Conservation (phyloP, 768 basidiomycete species). For the Lentinula edodes region DNA sequence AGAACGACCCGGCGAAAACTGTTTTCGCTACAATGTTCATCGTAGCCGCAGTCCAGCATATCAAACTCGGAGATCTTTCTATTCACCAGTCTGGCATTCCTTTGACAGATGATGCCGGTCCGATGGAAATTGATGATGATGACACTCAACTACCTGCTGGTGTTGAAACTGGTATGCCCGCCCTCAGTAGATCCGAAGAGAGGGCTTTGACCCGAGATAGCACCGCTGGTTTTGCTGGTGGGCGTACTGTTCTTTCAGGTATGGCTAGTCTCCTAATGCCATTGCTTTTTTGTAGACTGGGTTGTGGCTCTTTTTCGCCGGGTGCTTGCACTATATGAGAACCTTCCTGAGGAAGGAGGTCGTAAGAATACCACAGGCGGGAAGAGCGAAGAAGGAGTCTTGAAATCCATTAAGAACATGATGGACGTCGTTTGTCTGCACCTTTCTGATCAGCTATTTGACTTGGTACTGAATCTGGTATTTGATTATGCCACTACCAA, state of each 20-base stretch:
- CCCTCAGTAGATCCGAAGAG: slow-evolving; percentile 59
- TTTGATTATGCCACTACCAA: slow-evolving; percentile 87
- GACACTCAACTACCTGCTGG: slow-evolving; percentile 47
- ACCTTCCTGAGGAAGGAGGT: slow-evolving; percentile 93
- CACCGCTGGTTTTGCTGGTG: slow-evolving; percentile 75
- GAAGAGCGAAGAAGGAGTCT: slow-evolving; percentile 72
- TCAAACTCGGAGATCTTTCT: slow-evolving; percentile 75
- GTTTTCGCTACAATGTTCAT: slow-evolving; percentile 79
- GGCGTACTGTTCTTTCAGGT: slow-evolving; percentile 5
- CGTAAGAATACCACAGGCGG: slow-evolving; percentile 80
- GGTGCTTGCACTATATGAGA: slow-evolving; percentile 80
- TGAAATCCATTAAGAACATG: slow-evolving; percentile 76
- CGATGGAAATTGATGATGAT: slow-evolving; percentile 46
- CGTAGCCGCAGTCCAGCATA: slow-evolving; percentile 62
- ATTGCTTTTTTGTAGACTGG: slow-evolving; percentile 51
- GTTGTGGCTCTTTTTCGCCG: slow-evolving; percentile 72
- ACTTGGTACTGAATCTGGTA: slow-evolving; percentile 78
- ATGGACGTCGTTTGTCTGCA: slow-evolving; percentile 79
- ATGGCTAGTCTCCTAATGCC: not conserved
- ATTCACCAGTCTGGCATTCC: slow-evolving; percentile 52
- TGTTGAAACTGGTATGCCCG: slow-evolving; percentile 34
- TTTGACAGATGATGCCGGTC: slow-evolving; percentile 47
- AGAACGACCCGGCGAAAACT: slow-evolving; percentile 83
- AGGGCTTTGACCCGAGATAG: slow-evolving; percentile 70
- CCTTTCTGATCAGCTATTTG: slow-evolving; percentile 73